Base-by-base conservation (phyloP, 306 rosid genomes). In the Quercus suber region DNA sequence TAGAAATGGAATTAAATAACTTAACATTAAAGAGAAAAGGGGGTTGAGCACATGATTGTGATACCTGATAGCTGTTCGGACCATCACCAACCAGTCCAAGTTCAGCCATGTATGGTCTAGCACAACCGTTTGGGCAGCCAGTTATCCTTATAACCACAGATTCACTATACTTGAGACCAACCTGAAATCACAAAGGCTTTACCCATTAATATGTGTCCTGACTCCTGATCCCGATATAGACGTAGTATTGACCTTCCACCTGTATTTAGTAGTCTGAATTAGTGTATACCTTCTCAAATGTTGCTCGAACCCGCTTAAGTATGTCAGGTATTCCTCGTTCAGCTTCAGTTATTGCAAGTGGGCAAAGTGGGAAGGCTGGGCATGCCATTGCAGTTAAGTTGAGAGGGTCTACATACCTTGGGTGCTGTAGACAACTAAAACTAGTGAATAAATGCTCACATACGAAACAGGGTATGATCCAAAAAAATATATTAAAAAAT, bases 41-140 rank as follows among this genome's bases (percentile, higher is more conserved):
- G 79, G 49, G 69, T 76, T 59, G 53, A 79, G 65, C 79, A 74
- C 69, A 55, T 6, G 83, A 71, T 77, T 59, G 65, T 73, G 76
- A 86, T 83, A 93, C 99, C 97, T 96, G 98, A 77, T 96, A 96
- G 88, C 98, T 96, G 80, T 96, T 96, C 20, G 98, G 98, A 78
- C 99, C 99, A 65, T 93, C 99, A 71, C 98, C 98, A 76, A 96
- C 98, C 65, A 96, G 71, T 77, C 99, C 99, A 84, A 96, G 97
- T 81, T 96, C 99, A 67, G 98, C 99, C 99, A 93, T 93, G 87
- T 96, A 93, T 35, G 99, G 98, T 81, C 94, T 89, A 76, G 97
- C 98, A 79, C 98, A 96, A 77, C 99, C 97, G 41, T 96, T 93
- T 12, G 99, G 96, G 86, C 99, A 96, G 56, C 98, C 98, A 78